phyloP scores from a whole-genome alignment of 2,329 filamentous ascomycete genomes.

The Mariannaea elegans region DNA sequence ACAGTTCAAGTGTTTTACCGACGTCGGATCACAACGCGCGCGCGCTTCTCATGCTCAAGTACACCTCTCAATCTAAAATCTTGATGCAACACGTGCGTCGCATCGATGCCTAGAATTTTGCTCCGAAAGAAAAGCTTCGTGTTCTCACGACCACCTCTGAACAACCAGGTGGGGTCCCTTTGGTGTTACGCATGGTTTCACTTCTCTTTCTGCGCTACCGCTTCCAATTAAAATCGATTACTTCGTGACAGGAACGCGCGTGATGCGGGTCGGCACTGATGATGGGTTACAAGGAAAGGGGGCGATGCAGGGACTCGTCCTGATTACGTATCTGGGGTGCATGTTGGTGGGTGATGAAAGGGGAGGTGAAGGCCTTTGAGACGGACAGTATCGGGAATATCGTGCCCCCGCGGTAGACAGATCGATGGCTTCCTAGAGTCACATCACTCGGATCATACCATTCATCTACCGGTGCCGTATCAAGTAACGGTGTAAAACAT shows the following conservation, averaged over 20 bases:
- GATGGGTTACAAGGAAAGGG: constrained; percentile 5
- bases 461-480: no score
- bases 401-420: neutral
- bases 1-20: constrained; percentile 12
- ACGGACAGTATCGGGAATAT: neutral
- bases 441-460: constrained; percentile 12
- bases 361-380: neutral
- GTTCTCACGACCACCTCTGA: neutral
- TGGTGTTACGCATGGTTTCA: neutral
- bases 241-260: constrained; percentile 16
- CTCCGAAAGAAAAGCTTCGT: neutral
- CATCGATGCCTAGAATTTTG: neutral
- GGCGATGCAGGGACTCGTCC: constrained; percentile 11
- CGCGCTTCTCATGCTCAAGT: neutral
- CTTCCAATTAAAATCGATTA: neutral
- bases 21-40: constrained; percentile 6
- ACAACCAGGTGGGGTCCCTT: neutral
- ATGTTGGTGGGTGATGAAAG: neutral
- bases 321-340: neutral
- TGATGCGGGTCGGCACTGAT: constrained; percentile 5
- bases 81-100: neutral
- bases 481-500: neutral
- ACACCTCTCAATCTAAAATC: no score
- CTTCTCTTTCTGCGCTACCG: neutral
- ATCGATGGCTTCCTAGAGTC: constrained; percentile 11